Conservation (phyloP, 371 early-diverging fungal species). For the Syncephalis fuscata region DNA sequence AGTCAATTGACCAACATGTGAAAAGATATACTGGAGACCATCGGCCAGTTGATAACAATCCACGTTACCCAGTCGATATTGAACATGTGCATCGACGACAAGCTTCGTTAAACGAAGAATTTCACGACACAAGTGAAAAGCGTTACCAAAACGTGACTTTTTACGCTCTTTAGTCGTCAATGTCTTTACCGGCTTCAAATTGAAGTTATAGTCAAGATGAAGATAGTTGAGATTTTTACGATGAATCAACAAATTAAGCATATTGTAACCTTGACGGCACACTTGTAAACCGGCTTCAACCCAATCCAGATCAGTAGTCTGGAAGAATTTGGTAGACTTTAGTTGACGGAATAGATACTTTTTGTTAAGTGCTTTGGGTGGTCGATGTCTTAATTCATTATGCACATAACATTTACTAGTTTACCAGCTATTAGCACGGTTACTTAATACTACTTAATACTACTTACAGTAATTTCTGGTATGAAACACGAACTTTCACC, state of each 20-base stretch:
- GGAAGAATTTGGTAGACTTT: conserved; percentile 96
- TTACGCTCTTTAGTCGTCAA: conserved; percentile 99
- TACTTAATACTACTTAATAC: not conserved
- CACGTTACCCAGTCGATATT: conserved; percentile 91
- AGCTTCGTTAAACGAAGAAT: conserved; percentile 95
- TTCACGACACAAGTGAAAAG: conserved; percentile 92
- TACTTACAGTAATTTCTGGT: conserved; percentile 73
- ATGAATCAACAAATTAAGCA: conserved; percentile 95
- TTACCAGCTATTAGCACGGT: conserved; percentile 3
- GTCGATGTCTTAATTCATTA: conserved; percentile 73
- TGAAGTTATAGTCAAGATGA: conserved; percentile 97
- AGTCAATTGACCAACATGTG: conserved; percentile 98
- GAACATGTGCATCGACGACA: conserved; percentile 93
- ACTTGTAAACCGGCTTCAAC: conserved; percentile 97
- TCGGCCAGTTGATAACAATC: conserved; percentile 96
- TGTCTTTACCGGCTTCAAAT: conserved; percentile 93
- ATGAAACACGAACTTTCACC: conserved; percentile 95
- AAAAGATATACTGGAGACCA: conserved; percentile 95
- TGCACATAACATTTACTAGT: conserved; percentile 58
- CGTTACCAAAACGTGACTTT: conserved; percentile 97
- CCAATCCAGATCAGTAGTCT: conserved; percentile 96
- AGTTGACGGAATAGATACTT: conserved; percentile 88
- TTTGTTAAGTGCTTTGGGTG: conserved; percentile 78
- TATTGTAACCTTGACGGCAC: conserved; percentile 95
- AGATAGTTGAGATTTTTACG: conserved; percentile 95